These are phyloP conservation scores for Periglandula ipomoeae DNA, from an alignment of 2,329 filamentous ascomycete species.

Conservation along the genomic window DNA sequence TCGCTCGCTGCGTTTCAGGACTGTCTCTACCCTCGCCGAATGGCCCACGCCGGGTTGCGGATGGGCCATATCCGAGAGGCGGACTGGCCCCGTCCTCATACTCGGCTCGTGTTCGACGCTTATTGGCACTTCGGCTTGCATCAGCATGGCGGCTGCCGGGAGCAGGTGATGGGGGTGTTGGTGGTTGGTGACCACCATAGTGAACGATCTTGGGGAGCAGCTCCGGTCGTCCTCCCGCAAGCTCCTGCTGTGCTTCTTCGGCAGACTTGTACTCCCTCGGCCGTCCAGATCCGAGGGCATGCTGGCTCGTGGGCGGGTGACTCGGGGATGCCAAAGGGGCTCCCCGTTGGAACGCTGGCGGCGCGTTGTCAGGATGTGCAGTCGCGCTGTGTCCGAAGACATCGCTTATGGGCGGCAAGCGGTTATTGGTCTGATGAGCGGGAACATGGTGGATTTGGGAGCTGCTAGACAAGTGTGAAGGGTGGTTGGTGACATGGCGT, in stretches of 20 bases:
- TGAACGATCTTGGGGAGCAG: slow-evolving; percentile 89
- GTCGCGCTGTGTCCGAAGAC: slow-evolving; percentile 79
- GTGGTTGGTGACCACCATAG: slow-evolving; percentile 88
- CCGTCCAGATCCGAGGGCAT: slow-evolving; percentile 50
- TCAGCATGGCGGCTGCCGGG: slow-evolving; percentile 40
- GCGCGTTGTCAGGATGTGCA: slow-evolving; percentile 46
- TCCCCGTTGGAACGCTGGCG: slow-evolving; percentile 45
- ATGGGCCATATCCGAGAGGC: slow-evolving; percentile 67
- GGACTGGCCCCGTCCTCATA: slow-evolving; percentile 90
- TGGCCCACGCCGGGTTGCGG: slow-evolving; percentile 52
- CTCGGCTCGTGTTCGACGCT: slow-evolving; percentile 75
- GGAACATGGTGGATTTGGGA: slow-evolving; percentile 88
- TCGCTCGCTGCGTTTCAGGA: slow-evolving; percentile 71
- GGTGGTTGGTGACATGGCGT: slow-evolving; percentile 70
- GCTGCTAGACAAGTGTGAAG: slow-evolving; percentile 71
- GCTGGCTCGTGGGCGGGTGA: slow-evolving; percentile 48
- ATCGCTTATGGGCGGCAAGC: slow-evolving; percentile 86
- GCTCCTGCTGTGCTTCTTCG: slow-evolving; percentile 85
- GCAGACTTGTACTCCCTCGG: slow-evolving; percentile 87
- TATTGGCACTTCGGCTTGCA: slow-evolving; percentile 49
- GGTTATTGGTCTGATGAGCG: slow-evolving; percentile 81
- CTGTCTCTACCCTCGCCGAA: slow-evolving; percentile 77
- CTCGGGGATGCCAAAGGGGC: slow-evolving; percentile 70
- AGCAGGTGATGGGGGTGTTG: slow-evolving; percentile 77
- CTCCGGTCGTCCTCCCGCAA: slow-evolving; percentile 87